Evolutionary conservation across 2,329 filamentous ascomycete species (phyloP), one percentile per base, ranked within the genome.

Genomic region (Nannizzia gypsea): DNA sequence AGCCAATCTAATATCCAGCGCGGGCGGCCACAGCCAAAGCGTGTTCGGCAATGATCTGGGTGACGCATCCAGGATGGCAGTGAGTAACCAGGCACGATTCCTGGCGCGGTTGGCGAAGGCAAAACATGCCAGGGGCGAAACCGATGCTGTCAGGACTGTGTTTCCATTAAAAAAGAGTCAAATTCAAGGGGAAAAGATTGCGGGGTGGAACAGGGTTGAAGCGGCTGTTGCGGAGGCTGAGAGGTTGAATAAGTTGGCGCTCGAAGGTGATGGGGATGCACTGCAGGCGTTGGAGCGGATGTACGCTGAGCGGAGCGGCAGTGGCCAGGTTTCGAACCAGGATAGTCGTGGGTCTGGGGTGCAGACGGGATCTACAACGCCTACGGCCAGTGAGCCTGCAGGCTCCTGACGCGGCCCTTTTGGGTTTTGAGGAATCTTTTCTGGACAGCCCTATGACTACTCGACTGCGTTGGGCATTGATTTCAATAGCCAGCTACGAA

Each of bases 101-200:
- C 72, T 90, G 1, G 82, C 87, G 65, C 81, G 82, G 28, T 67
- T 90, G 24, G 86, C 85, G 64, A 78, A 80, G 11, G 71, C 86
- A 57, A 90, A 90, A 71, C 78, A 78, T 56, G 77, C 78, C 28
- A 83, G 78, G 65, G 85, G 84, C 6, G 85, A 89, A 70, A 77
- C 71, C 17, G 87, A 89, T 67, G 73, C 81, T 15, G 84, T 88
- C n/a, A 72, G 73, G 26, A 87, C 84, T 0, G 77, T 85, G 3
- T 79, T 81, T 38, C 62, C 67, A 6, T 63, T 67, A 20, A 71
- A 67, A 42, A 68, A 75, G 6, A 66, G 66, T 8, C 66, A 69
- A 52, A 70, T 67, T 61, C 59, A 72, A 22, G 66, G 69, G 24
- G 70, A 69, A 20, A 68, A 67, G 42, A 61, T 74, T 48, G 65